Percentiles rank a stretch among this genome's conserved stretches.
phyloP scores from a whole-genome alignment of 495 filamentous ascomycete species.

The Tetracladium setigerum region DNA sequence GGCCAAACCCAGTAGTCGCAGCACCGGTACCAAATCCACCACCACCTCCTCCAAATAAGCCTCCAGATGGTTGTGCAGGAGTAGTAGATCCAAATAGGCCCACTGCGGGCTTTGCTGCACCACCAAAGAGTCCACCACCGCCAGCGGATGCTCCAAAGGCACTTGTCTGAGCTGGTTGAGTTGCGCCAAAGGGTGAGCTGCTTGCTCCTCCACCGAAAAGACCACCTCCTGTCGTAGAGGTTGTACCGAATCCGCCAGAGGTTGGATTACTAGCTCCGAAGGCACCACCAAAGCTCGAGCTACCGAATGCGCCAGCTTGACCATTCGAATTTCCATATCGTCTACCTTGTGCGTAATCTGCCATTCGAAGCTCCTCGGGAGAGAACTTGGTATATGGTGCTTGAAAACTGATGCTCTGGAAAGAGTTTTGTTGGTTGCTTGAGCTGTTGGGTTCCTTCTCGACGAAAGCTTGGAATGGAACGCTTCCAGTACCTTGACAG shows the following conservation, averaged over 20 bases:
- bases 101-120: conserved; percentile 28
- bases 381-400: conserved; percentile 83
- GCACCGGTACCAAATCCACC: conserved; percentile 19
- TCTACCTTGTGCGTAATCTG: conserved; percentile 83
- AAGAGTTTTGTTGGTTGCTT: conserved; percentile 56
- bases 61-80: conserved; percentile 24
- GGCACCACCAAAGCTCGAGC: conserved; percentile 48
- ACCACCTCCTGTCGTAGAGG: conserved; percentile 29
- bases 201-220: conserved; percentile 45
- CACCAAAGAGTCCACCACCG: conserved; percentile 39
- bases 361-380: conserved; percentile 81
- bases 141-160: conserved; percentile 33
- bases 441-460: conserved; percentile 67
- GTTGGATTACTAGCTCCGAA: conserved; percentile 35
- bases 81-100: conserved; percentile 48
- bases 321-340: conserved; percentile 73
- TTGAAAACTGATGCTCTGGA: conserved; percentile 83
- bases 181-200: conserved; percentile 45
- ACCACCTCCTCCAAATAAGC: conserved; percentile 24
- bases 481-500: conserved; percentile 60
- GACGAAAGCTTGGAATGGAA: conserved; percentile 63
- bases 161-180: conserved; percentile 29
- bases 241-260: conserved; percentile 33
- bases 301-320: conserved; percentile 77
- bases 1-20: conserved; percentile 25